Conservation (phyloP, 2,329 filamentous ascomycete genomes). For the Colletotrichum lupini region DNA sequence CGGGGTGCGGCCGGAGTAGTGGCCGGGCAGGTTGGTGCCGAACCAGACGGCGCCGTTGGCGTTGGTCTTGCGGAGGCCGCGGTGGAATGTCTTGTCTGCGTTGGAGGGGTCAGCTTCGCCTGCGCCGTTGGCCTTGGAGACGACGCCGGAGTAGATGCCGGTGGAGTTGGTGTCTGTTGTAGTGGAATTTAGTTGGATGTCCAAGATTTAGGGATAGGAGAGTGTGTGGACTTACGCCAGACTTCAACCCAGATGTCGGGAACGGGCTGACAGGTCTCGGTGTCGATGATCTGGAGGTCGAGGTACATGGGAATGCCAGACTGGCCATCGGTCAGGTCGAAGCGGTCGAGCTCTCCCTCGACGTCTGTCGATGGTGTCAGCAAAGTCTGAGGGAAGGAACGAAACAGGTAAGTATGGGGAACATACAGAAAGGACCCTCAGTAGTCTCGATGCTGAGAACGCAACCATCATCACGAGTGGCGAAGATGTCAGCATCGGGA, state of each 20-base stretch:
- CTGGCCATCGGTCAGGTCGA: slow-evolving; percentile 14
- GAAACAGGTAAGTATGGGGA: neutral
- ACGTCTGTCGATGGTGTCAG: slow-evolving; percentile 17
- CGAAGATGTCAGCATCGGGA: slow-evolving; percentile 19
- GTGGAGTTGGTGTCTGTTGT: slow-evolving; percentile 28
- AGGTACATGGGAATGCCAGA: slow-evolving; percentile 20
- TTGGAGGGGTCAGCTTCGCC: slow-evolving; percentile 11
- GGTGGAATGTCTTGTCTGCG: slow-evolving; percentile 11
- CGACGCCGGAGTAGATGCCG: slow-evolving; percentile 28
- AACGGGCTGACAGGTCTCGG: slow-evolving; percentile 28
- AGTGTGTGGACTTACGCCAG: slow-evolving; percentile 15
- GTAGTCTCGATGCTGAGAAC: slow-evolving; percentile 14
- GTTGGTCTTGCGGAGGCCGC: slow-evolving; percentile 37
- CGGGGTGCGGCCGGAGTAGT: slow-evolving; percentile 56
- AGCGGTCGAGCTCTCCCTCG: slow-evolving; percentile 23
- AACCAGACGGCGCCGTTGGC: slow-evolving; percentile 46
- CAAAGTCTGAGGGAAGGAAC: neutral
- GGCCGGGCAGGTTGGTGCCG: slow-evolving; percentile 55
- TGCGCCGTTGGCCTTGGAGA: slow-evolving; percentile 11
- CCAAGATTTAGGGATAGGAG: neutral
- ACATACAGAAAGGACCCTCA: slow-evolving; percentile 14
- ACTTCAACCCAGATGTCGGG: slow-evolving; percentile 19
- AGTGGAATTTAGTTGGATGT: neutral
- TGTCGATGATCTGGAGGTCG: slow-evolving; percentile 32
- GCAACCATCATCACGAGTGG: slow-evolving; percentile 23